phyloP scores from a whole-genome alignment of 371 early-diverging fungal genomes.

The Dichotomocladium elegans region DNA sequence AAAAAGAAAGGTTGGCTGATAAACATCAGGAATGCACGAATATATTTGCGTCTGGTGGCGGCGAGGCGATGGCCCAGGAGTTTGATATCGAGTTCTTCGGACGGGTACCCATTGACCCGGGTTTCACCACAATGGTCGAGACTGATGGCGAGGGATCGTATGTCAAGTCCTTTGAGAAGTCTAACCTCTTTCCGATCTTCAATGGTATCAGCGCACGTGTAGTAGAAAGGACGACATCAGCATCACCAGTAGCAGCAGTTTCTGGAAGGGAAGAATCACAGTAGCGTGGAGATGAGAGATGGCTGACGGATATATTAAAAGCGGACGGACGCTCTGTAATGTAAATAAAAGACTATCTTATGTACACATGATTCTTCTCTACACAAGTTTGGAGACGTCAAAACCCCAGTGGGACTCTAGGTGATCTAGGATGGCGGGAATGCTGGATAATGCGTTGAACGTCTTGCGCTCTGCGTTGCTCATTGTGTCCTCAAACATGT shows the following conservation, averaged over 20 bases:
- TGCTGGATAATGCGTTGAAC: constrained; percentile 80
- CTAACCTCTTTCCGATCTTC: constrained; percentile 60
- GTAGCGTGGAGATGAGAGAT: too few species aligned
- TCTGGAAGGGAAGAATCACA: too few species aligned
- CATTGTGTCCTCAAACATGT: constrained; percentile 89
- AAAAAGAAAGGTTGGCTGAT: constrained; percentile 18
- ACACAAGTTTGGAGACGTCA: constrained; percentile 26
- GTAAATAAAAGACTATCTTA: background rate
- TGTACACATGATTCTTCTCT: background rate
- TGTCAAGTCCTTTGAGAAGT: constrained; percentile 54
- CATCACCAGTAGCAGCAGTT: background rate
- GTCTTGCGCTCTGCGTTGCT: constrained; percentile 79
- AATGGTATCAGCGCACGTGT: constrained; percentile 52
- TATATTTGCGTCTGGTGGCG: constrained; percentile 92
- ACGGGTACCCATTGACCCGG: constrained; percentile 83
- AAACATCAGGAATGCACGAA: constrained; percentile 78
- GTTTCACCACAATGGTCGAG: constrained; percentile 66
- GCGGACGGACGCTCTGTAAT: too few species aligned
- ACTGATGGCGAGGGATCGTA: constrained; percentile 47
- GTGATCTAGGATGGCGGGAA: constrained; percentile 82
- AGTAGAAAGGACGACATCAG: constrained; percentile 16
- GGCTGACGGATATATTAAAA: too few species aligned
- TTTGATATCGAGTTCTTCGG: constrained; percentile 78
- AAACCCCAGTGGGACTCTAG: constrained; percentile 73
- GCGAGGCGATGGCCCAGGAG: constrained; percentile 83